Conservation (phyloP, 306 rosid species). For the Prosopis cineraria region DNA sequence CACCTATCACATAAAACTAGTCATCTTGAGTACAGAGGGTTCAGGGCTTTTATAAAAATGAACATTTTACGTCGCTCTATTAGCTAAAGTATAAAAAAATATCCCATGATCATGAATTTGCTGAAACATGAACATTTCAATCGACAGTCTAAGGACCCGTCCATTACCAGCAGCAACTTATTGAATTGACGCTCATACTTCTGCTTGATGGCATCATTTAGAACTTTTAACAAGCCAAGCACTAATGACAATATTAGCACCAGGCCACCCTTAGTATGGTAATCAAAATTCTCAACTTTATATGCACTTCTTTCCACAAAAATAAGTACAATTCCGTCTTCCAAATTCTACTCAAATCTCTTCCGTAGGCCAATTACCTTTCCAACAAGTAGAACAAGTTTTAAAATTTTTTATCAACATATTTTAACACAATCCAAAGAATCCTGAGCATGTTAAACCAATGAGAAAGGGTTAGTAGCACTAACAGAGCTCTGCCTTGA, state of each 20-base stretch:
- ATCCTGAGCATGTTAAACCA: background rate
- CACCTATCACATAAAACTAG: background rate
- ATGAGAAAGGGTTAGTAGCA: background rate
- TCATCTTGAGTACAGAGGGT: background rate
- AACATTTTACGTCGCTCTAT: background rate
- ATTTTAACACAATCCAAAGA: background rate
- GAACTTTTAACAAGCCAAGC: constrained; percentile 10
- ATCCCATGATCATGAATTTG: constrained; percentile 4
- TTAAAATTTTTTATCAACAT: background rate
- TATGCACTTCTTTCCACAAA: background rate
- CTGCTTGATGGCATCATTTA: constrained; percentile 12
- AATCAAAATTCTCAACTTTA: constrained; percentile 2
- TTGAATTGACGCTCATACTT: background rate
- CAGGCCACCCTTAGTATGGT: background rate
- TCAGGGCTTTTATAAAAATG: background rate
- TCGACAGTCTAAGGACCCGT: background rate
- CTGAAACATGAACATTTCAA: constrained; percentile 14
- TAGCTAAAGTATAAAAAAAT: constrained; percentile 3
- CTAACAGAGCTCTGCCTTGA: constrained; percentile 21
- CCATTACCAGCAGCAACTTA: background rate
- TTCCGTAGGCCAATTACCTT: background rate
- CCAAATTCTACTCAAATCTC: constrained; percentile 7
- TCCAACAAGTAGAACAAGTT: background rate
- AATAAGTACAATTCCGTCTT: background rate
- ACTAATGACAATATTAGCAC: background rate